Conservation (phyloP, 176 grass and related monocot genomes). For the Oryza glumipatula region DNA sequence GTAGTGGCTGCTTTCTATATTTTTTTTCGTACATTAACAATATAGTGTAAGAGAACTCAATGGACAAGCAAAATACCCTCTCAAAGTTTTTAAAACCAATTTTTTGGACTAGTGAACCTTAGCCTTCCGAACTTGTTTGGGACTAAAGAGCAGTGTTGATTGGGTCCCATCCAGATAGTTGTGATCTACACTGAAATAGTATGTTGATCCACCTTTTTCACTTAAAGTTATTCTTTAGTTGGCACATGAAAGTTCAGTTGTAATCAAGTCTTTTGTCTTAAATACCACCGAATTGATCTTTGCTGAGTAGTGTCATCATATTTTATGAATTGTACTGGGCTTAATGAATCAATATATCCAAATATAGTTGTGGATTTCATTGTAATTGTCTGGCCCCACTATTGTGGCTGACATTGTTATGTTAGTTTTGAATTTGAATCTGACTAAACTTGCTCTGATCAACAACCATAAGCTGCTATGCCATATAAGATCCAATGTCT, state of each 20-base stretch:
- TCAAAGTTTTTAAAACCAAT: too few species aligned
- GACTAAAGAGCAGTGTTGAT: background rate
- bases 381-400: background rate
- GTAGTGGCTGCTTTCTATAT: background rate
- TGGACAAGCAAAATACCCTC: background rate
- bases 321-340: slow-evolving; percentile 10
- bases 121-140: too few species aligned
- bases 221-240: background rate
- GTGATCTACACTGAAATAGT: background rate
- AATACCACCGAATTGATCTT: background rate
- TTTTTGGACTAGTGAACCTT: background rate
- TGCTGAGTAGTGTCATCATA: background rate
- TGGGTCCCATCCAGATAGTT: background rate
- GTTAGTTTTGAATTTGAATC: background rate
- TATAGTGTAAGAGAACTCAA: background rate
- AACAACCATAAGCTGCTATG: background rate
- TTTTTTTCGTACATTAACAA: background rate
- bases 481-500: slow-evolving; percentile 14
- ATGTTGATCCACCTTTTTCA: background rate
- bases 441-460: background rate
- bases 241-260: slow-evolving; percentile 3
- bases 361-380: slow-evolving; percentile 5
- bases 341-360: background rate
- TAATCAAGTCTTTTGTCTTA: background rate
- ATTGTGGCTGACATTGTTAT: background rate